phyloP scores from a whole-genome alignment of 2,329 filamentous ascomycete genomes.

The Helminthosporium solani region DNA sequence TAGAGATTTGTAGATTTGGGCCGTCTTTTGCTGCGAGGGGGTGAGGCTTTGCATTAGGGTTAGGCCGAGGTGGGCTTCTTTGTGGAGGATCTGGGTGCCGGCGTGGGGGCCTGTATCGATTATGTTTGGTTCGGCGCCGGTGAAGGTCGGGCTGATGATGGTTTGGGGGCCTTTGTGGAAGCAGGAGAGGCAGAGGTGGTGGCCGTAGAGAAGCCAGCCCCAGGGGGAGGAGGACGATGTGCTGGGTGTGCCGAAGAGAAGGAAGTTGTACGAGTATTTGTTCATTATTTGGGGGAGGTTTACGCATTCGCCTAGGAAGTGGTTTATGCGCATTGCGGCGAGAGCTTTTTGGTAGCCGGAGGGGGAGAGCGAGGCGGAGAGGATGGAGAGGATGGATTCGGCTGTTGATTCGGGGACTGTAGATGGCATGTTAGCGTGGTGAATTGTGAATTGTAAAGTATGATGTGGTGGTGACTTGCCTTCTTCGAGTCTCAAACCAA shows the following conservation, averaged over 20 bases:
- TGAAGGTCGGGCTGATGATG: conserved; percentile 72
- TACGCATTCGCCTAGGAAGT: conserved; percentile 70
- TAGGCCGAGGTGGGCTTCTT: conserved; percentile 65
- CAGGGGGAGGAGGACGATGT: conserved; percentile 55
- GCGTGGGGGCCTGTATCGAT: conserved; percentile 65
- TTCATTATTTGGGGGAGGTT: conserved; percentile 65
- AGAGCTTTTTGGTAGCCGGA: conserved; percentile 72
- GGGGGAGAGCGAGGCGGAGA: conserved; percentile 62
- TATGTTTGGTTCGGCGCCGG: conserved; percentile 75
- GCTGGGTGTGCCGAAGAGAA: conserved; percentile 66
- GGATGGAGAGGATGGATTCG: conserved; percentile 54
- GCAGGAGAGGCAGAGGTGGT: conserved; percentile 73
- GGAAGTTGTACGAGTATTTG: conserved; percentile 74
- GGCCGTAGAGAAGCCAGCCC: conserved; percentile 76
- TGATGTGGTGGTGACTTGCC: conserved; percentile 16
- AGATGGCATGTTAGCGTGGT: not conserved
- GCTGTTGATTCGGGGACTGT: conserved; percentile 33
- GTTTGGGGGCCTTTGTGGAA: conserved; percentile 67
- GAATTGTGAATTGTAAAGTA: not conserved
- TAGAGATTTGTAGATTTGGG: conserved; percentile 61
- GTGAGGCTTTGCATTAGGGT: conserved; percentile 66
- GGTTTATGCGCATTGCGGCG: conserved; percentile 71
- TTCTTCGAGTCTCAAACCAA: conserved; percentile 71
- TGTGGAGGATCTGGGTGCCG: conserved; percentile 66
- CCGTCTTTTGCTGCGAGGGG: conserved; percentile 48